Conservation (phyloP, 495 filamentous ascomycete species). For the Aspergillus nidulans region DNA sequence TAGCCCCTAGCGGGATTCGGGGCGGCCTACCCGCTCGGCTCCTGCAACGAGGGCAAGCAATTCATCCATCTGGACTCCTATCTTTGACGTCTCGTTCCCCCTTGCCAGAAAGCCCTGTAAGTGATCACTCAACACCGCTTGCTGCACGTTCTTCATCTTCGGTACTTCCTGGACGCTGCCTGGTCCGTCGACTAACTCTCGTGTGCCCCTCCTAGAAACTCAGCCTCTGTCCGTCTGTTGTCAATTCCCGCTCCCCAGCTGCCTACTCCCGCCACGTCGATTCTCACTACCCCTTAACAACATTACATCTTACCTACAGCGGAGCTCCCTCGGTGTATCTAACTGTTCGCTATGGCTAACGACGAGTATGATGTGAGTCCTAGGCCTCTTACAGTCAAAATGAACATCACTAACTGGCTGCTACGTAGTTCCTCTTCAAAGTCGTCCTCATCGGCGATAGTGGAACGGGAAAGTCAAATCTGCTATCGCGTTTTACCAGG, state of each 20-base stretch:
- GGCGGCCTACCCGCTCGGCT: constrained; percentile 21
- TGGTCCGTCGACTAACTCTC: background rate
- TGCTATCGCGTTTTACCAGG: constrained; percentile 97
- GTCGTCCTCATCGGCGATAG: constrained; percentile 21
- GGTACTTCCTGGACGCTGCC: no score
- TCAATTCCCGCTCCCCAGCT: constrained; percentile 8
- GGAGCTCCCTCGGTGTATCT: constrained; percentile 22
- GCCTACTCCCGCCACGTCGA: constrained; percentile 10
- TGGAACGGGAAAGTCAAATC: constrained; percentile 85
- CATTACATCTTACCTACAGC: constrained; percentile 11
- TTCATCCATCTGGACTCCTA: constrained; percentile 32
- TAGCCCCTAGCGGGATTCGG: constrained; percentile 25
- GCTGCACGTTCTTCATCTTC: background rate
- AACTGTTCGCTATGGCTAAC: constrained; percentile 74
- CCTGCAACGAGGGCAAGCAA: constrained; percentile 12
- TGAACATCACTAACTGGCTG: constrained; percentile 15
- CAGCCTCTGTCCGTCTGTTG: constrained; percentile 10
- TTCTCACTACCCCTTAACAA: constrained; percentile 15
- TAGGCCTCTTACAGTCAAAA: background rate
- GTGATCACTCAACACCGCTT: background rate
- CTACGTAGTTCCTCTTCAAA: constrained; percentile 95
- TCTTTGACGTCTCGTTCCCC: constrained; percentile 25
- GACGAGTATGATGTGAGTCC: constrained; percentile 98
- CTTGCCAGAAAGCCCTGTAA: constrained; percentile 6
- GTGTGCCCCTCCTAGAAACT: constrained; percentile 9